Conservation (phyloP, 345 rosid genomes). For the Arabidopsis suecica region DNA sequence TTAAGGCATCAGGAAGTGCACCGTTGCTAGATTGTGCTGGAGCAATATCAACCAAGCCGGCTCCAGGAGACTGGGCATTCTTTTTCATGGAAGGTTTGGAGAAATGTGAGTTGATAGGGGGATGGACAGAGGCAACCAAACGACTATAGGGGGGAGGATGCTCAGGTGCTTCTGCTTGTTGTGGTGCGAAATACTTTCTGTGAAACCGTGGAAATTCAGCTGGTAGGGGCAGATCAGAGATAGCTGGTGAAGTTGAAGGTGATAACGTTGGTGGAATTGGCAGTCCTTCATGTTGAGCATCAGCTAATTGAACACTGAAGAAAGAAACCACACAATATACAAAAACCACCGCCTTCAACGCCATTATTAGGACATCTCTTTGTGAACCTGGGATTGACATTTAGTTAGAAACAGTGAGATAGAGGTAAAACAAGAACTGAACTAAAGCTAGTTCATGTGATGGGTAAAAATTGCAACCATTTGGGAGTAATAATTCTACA, state of each 20-base stretch:
- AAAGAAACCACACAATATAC: constrained; percentile 50
- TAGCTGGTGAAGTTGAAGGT: constrained; percentile 51
- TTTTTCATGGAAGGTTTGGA: constrained; percentile 71
- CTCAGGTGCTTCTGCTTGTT: constrained; percentile 50
- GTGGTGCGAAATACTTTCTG: constrained; percentile 60
- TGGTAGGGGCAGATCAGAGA: constrained; percentile 59
- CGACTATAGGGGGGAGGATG: constrained; percentile 68
- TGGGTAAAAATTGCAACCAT: constrained; percentile 11
- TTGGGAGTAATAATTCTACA: not conserved
- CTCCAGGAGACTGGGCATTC: constrained; percentile 59
- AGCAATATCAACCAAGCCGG: constrained; percentile 66
- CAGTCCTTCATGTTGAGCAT: constrained; percentile 45
- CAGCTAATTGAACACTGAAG: constrained; percentile 48
- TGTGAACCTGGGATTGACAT: constrained; percentile 25
- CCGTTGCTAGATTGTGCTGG: constrained; percentile 67
- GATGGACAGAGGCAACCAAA: constrained; percentile 58
- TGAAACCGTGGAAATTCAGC: constrained; percentile 50
- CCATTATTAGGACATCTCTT: constrained; percentile 26
- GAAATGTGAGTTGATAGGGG: constrained; percentile 64
- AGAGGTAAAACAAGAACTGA: not conserved
- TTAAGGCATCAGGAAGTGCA: constrained; percentile 59
- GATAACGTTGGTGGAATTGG: constrained; percentile 49
- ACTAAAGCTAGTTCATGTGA: constrained; percentile 18
- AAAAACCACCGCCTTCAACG: constrained; percentile 51
- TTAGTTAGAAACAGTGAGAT: constrained; percentile 22